Evolutionary conservation across 345 rosid species (phyloP).

Genomic region (Eucalyptus albens): DNA sequence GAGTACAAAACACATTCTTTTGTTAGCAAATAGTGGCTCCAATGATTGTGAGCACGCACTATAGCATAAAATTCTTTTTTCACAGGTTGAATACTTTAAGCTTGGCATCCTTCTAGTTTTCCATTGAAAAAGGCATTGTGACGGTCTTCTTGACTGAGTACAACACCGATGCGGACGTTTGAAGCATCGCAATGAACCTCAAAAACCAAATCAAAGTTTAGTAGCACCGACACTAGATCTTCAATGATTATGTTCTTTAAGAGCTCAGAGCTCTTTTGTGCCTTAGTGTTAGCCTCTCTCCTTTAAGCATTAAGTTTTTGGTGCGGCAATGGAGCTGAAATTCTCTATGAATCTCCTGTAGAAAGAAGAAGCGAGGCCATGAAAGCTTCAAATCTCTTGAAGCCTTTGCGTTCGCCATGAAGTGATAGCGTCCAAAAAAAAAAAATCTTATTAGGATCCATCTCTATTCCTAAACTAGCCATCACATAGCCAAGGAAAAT

Average conservation of each 20-base stretch:
- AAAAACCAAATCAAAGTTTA: too few relatives aligned
- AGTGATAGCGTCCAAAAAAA: neutral
- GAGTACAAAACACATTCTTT: too few relatives aligned
- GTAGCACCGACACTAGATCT: neutral
- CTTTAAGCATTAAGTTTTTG: fast-evolving
- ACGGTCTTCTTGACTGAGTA: fast-evolving
- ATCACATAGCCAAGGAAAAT: neutral
- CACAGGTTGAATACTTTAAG: too few relatives aligned
- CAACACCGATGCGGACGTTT: too few relatives aligned
- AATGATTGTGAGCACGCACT: too few relatives aligned
- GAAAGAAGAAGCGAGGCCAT: neutral
- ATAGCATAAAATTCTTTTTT: too few relatives aligned
- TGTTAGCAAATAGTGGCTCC: too few relatives aligned
- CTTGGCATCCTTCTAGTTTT: too few relatives aligned
- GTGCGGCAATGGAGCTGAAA: neutral
- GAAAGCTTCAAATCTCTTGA: neutral
- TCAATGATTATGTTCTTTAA: neutral
- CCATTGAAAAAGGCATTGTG: too few relatives aligned
- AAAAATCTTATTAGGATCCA: too few relatives aligned
- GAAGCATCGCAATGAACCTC: neutral
- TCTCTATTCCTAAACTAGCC: neutral
- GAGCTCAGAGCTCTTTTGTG: neutral
- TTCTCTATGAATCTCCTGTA: neutral
- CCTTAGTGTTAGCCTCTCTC: neutral
- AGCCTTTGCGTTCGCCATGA: neutral